phyloP scores from a whole-genome alignment of 1,284 basidiomycete genomes.

The Abortiporus biennis region DNA sequence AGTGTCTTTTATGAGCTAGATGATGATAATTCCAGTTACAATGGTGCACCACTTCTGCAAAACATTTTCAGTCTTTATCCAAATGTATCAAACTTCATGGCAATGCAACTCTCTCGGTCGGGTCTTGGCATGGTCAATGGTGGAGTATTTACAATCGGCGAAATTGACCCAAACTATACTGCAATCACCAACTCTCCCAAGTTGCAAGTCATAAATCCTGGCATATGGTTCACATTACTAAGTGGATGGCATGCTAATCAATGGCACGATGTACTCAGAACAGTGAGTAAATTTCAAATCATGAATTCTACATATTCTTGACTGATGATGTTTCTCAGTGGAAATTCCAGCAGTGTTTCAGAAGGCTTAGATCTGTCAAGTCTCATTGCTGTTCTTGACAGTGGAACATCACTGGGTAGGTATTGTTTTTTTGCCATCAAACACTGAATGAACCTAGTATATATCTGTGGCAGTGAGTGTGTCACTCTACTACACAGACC shows the following conservation, averaged over 20 bases:
- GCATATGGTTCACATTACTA: slow-evolving; percentile 10
- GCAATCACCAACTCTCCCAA: slow-evolving; percentile 5
- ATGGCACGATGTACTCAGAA: slow-evolving; percentile 10
- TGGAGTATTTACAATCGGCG: slow-evolving; percentile 10
- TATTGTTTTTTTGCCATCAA: background rate
- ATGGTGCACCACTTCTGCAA: too few species aligned
- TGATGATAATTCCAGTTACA: background rate
- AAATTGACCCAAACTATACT: slow-evolving; percentile 1
- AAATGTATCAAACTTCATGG: slow-evolving; percentile 6
- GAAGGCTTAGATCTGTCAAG: background rate
- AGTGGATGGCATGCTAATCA: slow-evolving; percentile 17
- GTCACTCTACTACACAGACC: slow-evolving; percentile 14
- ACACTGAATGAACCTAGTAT: background rate
- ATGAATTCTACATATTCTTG: background rate
- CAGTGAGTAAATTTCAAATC: slow-evolving; percentile 2
- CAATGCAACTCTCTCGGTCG: slow-evolving; percentile 6
- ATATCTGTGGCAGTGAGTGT: slow-evolving; percentile 8
- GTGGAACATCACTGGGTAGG: background rate
- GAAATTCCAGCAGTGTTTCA: background rate
- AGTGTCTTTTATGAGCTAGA: background rate
- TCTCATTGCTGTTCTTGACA: slow-evolving; percentile 2
- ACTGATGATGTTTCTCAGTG: too few species aligned
- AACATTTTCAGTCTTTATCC: slow-evolving; percentile 8
- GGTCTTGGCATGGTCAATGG: slow-evolving; percentile 4
- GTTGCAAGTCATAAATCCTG: slow-evolving; percentile 5